phyloP scores from a whole-genome alignment of 192 early-diverging fungal genomes.

The Coemansia sp. region DNA sequence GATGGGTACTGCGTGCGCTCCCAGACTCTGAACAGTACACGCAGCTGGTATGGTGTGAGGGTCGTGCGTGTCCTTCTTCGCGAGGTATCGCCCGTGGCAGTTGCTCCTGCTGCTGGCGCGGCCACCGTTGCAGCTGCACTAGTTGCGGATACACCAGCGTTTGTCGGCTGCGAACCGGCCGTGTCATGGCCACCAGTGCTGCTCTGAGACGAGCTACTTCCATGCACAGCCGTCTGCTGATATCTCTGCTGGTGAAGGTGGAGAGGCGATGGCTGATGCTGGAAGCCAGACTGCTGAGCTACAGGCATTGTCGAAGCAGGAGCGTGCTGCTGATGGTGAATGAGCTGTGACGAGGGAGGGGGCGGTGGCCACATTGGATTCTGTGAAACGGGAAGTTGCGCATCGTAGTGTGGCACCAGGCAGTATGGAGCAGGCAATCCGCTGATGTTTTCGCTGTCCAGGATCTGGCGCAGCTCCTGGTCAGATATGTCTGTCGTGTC shows the following conservation, averaged over 20 bases:
- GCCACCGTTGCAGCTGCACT: slow-evolving; percentile 6
- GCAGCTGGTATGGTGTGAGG: slow-evolving; percentile 61
- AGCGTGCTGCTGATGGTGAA: slow-evolving; percentile 9
- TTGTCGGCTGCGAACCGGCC: slow-evolving; percentile 15
- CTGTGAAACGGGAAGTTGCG: slow-evolving; percentile 28
- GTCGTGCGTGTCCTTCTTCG: slow-evolving; percentile 57
- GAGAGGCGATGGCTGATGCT: not conserved
- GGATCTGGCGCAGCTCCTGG: slow-evolving; percentile 54
- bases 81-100: slow-evolving; percentile 24
- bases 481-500: slow-evolving; percentile 55
- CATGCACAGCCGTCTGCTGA: slow-evolving; percentile 9
- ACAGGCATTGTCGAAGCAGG: not conserved
- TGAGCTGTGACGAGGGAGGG: slow-evolving; percentile 8
- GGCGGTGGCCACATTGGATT: slow-evolving; percentile 22
- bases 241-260: slow-evolving; percentile 2
- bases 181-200: slow-evolving; percentile 22
- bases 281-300: not conserved
- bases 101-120: not conserved
- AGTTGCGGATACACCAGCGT: not conserved
- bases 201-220: slow-evolving; percentile 23
- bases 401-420: slow-evolving; percentile 48
- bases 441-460: slow-evolving; percentile 56
- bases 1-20: slow-evolving; percentile 71
- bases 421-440: slow-evolving; percentile 50
- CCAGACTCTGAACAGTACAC: slow-evolving; percentile 62